Evolutionary conservation across 2,329 filamentous ascomycete genomes (phyloP).

Genomic region (Scedosporium apiospermum): DNA sequence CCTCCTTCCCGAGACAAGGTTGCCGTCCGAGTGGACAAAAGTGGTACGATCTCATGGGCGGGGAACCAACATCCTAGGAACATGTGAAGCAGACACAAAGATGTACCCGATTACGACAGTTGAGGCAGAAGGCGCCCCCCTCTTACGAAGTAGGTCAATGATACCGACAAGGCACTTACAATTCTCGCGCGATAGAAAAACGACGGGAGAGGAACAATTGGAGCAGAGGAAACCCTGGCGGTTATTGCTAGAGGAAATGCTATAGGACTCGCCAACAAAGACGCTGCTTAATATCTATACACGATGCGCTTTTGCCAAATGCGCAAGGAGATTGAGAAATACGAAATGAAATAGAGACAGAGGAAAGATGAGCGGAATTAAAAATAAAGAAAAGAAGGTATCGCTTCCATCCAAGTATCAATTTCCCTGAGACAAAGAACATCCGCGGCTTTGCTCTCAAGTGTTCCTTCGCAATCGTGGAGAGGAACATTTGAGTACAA

Average conservation of each 20-base stretch:
- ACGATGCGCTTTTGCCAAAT: conserved; percentile 26
- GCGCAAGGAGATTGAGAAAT: conserved; percentile 24
- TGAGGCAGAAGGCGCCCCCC: neutral
- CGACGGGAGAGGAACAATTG: neutral
- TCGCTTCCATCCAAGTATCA: conserved; percentile 12
- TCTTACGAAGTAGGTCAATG: neutral
- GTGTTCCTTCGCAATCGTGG: no score
- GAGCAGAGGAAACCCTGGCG: neutral
- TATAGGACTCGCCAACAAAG: neutral
- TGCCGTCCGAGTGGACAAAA: neutral
- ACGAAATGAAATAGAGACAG: conserved; percentile 19
- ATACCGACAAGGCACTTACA: neutral
- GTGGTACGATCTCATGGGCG: neutral
- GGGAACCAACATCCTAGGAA: neutral
- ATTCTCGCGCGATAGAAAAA: no score
- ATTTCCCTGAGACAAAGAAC: conserved; percentile 20
- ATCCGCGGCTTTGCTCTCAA: neutral
- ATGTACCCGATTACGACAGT: neutral
- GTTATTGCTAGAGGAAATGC: neutral
- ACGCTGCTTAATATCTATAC: conserved; percentile 23
- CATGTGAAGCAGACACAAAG: neutral
- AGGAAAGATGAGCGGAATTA: conserved; percentile 23
- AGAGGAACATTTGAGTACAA: no score
- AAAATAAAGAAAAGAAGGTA: conserved; percentile 17
- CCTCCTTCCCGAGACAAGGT: neutral